A percentile compares a stretch with the other conserved stretches of the same genome.
phyloP scores from a whole-genome alignment of 129 eudicot species.

The Chrysanthemum makinoi region DNA sequence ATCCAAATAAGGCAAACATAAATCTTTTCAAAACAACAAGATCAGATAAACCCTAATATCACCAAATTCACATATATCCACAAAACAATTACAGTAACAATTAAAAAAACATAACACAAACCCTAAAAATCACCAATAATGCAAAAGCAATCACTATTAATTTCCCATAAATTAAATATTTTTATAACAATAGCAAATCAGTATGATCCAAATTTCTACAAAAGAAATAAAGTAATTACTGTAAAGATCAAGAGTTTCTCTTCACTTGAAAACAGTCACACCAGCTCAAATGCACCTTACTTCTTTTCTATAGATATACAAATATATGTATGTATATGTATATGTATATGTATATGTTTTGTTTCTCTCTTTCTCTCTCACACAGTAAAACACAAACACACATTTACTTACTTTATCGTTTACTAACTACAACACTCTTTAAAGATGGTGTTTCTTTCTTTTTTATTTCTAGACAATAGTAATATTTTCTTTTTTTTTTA shows the following conservation, averaged over 20 bases:
- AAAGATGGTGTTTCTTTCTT: conserved; percentile 17
- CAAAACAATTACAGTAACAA: not conserved
- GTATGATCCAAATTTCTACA: not conserved
- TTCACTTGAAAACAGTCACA: conserved; percentile 26
- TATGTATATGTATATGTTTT: conserved; percentile 7
- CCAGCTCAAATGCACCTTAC: conserved; percentile 31
- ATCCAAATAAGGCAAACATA: not conserved
- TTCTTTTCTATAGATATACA: conserved; percentile 22
- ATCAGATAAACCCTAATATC: conserved; percentile 23
- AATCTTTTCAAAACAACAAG: not conserved
- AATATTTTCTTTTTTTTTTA: not conserved
- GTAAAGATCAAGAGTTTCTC: not conserved
- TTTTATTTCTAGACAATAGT: conserved; percentile 8
- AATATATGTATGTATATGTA: conserved; percentile 23
- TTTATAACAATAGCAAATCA: conserved; percentile 11
- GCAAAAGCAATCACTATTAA: conserved; percentile 7
- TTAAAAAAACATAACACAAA: conserved; percentile 1
- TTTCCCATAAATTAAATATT: too few species aligned
- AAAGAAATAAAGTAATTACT: not conserved
- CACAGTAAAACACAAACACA: too few species aligned
- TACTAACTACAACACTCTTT: conserved; percentile 32
- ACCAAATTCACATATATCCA: conserved; percentile 8
- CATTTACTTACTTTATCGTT: conserved; percentile 7
- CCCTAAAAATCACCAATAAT: conserved; percentile 29
- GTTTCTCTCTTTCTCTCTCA: not conserved